Evolutionary conservation across 2,329 filamentous ascomycete genomes (phyloP).

Genomic region (Aureobasidium sp.): DNA sequence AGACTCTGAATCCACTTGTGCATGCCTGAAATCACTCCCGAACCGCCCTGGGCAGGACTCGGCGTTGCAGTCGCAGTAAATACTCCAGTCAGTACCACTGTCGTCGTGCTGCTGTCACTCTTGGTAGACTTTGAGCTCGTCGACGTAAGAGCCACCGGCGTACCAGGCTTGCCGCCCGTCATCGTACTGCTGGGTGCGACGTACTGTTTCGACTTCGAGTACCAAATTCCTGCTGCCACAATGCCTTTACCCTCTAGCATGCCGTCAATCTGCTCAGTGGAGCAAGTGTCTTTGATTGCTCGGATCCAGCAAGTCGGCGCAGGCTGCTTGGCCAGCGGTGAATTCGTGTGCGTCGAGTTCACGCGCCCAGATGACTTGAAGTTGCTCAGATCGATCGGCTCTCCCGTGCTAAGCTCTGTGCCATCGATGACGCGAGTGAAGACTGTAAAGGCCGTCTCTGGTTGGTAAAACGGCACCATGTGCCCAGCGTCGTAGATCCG

Average conservation of each 20-base stretch:
- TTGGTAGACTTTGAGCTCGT: slow-evolving; percentile 1
- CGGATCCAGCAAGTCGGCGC: slow-evolving; percentile 54
- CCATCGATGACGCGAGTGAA: slow-evolving; percentile 45
- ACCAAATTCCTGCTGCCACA: slow-evolving; percentile 52
- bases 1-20: slow-evolving; percentile 8
- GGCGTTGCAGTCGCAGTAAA: slow-evolving; percentile 32
- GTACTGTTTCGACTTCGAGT: slow-evolving; percentile 32
- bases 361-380: slow-evolving; percentile 51
- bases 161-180: slow-evolving; percentile 25
- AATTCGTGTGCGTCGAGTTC: slow-evolving; percentile 49
- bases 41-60: not conserved
- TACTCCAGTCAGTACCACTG: slow-evolving; percentile 24
- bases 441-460: slow-evolving; percentile 46
- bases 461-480: slow-evolving; percentile 43
- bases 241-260: slow-evolving; percentile 44
- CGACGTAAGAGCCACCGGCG: slow-evolving; percentile 19
- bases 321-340: slow-evolving; percentile 37
- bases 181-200: slow-evolving; percentile 26
- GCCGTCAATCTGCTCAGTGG: slow-evolving; percentile 39
- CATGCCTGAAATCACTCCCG: not conserved
- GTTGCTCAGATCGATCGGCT: slow-evolving; percentile 39
- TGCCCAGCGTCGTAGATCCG: slow-evolving; percentile 46
- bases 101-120: not conserved
- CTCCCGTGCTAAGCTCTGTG: slow-evolving; percentile 41
- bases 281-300: slow-evolving; percentile 43